Evolutionary conservation across 2,329 filamentous ascomycete species (phyloP), one percentile per base, ranked within the genome.

Genomic region (Colletotrichum noveboracense): DNA sequence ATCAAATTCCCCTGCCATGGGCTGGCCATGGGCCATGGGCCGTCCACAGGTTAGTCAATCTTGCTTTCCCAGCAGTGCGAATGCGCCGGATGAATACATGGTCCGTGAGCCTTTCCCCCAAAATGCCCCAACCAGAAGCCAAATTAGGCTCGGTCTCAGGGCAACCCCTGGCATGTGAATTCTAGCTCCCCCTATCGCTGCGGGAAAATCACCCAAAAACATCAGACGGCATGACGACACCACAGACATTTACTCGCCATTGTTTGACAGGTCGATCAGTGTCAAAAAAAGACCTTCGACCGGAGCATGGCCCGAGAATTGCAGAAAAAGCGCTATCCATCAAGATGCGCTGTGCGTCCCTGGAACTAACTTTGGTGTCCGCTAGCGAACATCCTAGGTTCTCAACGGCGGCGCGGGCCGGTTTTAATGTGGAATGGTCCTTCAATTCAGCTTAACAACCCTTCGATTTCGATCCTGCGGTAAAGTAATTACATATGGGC

Each of bases 111-210:
- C 16, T 36, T 24, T 18, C 12, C 62, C 43, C n/a, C 43, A 52
- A 52, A 21, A 52, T 52, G 43, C 43, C 43, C 61, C 38, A 61
- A 72, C 24, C 60, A 66, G 43, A 36, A 65, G 56, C 70, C 64
- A 65, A 52, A 64, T 58, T 58, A 65, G 65, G 48, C 58, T 69
- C 65, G 28, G 74, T 69, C 48, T 75, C 70, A 72, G 74, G 73
- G 70, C 74, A 69, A 69, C 70, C 74, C 74, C 65, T 76, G 74
- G 74, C 74, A 74, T 76, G 74, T 69, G 70, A 74, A 69, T 69
- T 64, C 73, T 4, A 64, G 34, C 62, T 28, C 62, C 70, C 58
- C 48, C 58, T 52, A 69, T 56, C 24, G 32, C 55, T 68, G 66
- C 52, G 24, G 52, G n/a, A 68, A 36, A 38, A 52, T 30, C 72